Conservation (phyloP, 495 filamentous ascomycete genomes). For the Penicillium maclennaniae region DNA sequence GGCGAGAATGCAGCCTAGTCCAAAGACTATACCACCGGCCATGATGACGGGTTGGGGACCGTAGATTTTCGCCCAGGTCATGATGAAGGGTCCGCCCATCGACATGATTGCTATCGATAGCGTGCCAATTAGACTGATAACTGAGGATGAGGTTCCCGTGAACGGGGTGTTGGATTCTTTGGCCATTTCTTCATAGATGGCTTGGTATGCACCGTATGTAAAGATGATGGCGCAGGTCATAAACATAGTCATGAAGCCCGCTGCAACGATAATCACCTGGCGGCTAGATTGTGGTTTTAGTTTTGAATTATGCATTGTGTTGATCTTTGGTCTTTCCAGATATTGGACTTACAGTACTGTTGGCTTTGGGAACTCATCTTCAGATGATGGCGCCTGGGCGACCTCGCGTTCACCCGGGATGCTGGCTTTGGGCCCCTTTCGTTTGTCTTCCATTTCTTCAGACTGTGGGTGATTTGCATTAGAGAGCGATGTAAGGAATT, state of each 20-base stretch:
- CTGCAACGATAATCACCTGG: slow-evolving; percentile 23
- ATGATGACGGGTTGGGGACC: slow-evolving; percentile 33
- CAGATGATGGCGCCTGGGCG: slow-evolving; percentile 3
- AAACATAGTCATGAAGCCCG: slow-evolving; percentile 38
- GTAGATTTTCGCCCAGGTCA: slow-evolving; percentile 38
- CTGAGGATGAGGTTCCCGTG: slow-evolving; percentile 32
- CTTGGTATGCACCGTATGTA: slow-evolving; percentile 45
- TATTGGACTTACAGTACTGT: slow-evolving; percentile 8
- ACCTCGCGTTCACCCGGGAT: background rate
- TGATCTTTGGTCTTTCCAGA: background rate
- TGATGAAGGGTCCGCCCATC: slow-evolving; percentile 39
- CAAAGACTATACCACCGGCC: slow-evolving; percentile 34
- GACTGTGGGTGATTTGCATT: background rate
- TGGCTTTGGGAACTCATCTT: slow-evolving; percentile 11
- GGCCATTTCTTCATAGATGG: slow-evolving; percentile 40
- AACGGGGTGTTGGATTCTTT: slow-evolving; percentile 29
- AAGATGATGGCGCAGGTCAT: slow-evolving; percentile 44
- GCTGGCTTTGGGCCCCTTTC: background rate
- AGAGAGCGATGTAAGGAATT: background rate
- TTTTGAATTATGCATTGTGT: background rate
- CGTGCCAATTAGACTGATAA: slow-evolving; percentile 44
- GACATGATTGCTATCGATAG: slow-evolving; percentile 44
- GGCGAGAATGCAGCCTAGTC: slow-evolving; percentile 47
- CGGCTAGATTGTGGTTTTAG: slow-evolving; percentile 5
- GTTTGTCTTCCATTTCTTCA: background rate